Percentiles rank a stretch among this genome's conserved stretches.
These are phyloP conservation scores for Aureobasidium lini DNA, from an alignment of 2,329 filamentous ascomycete genomes.

Conservation along the genomic window DNA sequence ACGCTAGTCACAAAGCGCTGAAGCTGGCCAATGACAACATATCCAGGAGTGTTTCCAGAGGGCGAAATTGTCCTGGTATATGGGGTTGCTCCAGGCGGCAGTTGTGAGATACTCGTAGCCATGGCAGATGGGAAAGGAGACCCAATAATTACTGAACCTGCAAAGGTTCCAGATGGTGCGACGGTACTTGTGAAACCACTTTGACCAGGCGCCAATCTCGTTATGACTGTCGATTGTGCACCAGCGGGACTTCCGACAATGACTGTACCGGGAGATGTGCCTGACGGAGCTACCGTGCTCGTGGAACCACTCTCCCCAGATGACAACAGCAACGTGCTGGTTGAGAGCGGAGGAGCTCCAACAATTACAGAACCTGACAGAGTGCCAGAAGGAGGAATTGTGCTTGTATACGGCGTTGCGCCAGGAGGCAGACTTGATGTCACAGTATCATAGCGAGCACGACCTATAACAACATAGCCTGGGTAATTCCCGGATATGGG, in stretches of 20 bases:
- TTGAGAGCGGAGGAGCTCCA: not conserved
- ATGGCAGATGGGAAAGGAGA: not conserved
- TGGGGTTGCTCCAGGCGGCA: not conserved
- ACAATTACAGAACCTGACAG: not conserved
- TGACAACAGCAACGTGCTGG: not conserved
- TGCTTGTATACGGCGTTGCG: not conserved
- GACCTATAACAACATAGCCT: not conserved
- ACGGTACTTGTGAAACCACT: not conserved
- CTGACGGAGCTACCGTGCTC: not conserved
- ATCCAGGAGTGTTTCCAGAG: not conserved
- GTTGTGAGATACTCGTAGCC: not conserved
- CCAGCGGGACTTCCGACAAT: not conserved
- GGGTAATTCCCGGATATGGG: not conserved
- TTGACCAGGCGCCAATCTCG: not conserved
- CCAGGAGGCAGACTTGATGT: not conserved
- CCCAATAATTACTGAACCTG: not conserved
- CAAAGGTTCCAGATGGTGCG: not conserved
- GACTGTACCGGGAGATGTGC: not conserved
- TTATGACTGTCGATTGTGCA: not conserved
- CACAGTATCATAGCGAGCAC: not conserved
- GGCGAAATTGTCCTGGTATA: not conserved
- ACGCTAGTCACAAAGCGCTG: not conserved
- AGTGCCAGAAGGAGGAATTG: not conserved
- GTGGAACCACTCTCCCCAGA: not conserved
- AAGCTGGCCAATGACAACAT: not conserved